Conservation (phyloP, 2,329 filamentous ascomycete species). For the Alternaria sp. region DNA sequence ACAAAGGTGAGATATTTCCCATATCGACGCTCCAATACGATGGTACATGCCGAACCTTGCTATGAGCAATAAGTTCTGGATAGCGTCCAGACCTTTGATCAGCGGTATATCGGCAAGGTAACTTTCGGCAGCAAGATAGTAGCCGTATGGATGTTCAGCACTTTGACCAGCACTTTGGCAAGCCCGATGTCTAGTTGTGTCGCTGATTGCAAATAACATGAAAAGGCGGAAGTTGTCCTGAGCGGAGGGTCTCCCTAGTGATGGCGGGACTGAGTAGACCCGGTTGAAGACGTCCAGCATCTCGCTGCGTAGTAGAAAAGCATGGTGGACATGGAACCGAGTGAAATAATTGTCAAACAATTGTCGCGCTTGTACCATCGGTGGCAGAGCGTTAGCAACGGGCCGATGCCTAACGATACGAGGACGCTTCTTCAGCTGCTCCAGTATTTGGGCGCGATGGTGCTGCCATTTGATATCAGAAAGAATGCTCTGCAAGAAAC, state of each 20-base stretch:
- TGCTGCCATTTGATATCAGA: conserved; percentile 25
- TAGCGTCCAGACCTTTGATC: conserved; percentile 44
- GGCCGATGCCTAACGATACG: conserved; percentile 11
- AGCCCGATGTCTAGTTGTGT: conserved; percentile 33
- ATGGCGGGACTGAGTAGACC: background rate
- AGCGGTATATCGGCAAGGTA: conserved; percentile 43
- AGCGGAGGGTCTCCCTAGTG: background rate
- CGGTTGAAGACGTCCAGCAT: background rate
- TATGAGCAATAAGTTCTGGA: conserved; percentile 54
- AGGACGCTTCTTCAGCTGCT: conserved; percentile 22
- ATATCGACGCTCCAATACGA: conserved; percentile 53
- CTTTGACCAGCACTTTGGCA: conserved; percentile 37
- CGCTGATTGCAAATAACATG: conserved; percentile 2
- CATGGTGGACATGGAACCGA: background rate
- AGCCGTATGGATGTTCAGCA: conserved; percentile 52
- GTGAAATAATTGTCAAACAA: background rate
- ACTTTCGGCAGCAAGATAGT: conserved; percentile 51
- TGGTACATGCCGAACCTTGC: conserved; percentile 56
- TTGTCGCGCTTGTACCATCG: background rate
- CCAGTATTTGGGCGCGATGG: conserved; percentile 18
- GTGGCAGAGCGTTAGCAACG: conserved; percentile 2
- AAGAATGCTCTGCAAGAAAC: conserved; percentile 24
- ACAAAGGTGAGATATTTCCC: conserved; percentile 53
- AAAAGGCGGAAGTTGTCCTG: background rate
- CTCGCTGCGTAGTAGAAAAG: background rate